Evolutionary conservation across 1,139 yeast species (phyloP), one percentile per base, ranked within the genome.

Genomic region (Hyphopichia wangnamkhiaoensis): DNA sequence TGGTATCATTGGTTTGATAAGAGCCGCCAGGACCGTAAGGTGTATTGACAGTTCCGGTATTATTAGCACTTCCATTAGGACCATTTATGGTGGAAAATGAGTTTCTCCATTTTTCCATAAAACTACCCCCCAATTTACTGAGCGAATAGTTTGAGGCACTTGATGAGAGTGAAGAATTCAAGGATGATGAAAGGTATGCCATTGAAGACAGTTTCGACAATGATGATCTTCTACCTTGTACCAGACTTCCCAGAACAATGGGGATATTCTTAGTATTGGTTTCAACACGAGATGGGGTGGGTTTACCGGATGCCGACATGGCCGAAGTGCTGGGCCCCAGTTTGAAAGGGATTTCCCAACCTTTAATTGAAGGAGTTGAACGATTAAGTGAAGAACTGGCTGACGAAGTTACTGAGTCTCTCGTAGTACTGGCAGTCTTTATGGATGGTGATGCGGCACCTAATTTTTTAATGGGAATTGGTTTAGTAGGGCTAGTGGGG

Each of bases 331-430:
- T 49, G 1, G 64, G 58, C 9, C 55, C 45, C 6, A 72, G 54
- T 43, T 70, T 70, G 14, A 55, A 55, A 0, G 76, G 74, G n/a
- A 70, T 68, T 40, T 68, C 75, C 76, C 76, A 71, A 1, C 74
- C 75, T 48, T 62, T 63, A 1, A 47, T 41, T 1, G 71, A 61
- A 1, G 65, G 58, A 2, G 56, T 47, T 1, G 70, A 61, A 6
- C 46, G 46, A 4, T 51, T 44, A 19, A 52, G 53, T 0, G 70
- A 65, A 6, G 37, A 31, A 35, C 55, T 60, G 16, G 63, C 72
- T 1, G 65, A 6, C 9, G 14, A 9, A n/a, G n/a, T n/a, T n/a
- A n/a, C n/a, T n/a, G n/a, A n/a, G n/a, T n/a, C n/a, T n/a, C n/a
- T n/a, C n/a, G n/a, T n/a, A n/a, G n/a, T n/a, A n/a, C n/a, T n/a